Conservation (phyloP, 73 alveolate genomes). For the Tetrahymena elliotti region DNA sequence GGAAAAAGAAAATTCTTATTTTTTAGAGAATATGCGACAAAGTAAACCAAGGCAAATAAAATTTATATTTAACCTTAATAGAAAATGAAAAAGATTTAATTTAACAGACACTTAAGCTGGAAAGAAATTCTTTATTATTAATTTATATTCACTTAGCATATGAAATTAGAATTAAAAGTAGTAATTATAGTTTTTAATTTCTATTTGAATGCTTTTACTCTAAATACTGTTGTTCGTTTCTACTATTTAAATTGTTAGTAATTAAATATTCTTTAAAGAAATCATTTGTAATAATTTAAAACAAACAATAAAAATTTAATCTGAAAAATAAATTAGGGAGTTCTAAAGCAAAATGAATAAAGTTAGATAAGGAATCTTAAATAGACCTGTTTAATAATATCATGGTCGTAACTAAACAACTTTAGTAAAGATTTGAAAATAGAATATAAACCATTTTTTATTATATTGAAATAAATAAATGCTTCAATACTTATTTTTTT, state of each 20-base stretch:
- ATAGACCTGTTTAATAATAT: not conserved
- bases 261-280: not conserved
- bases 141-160: not conserved
- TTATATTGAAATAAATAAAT: not conserved
- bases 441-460: no score
- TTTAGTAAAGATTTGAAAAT: not conserved
- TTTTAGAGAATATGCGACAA: not conserved
- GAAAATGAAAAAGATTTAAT: not conserved
- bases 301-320: not conserved
- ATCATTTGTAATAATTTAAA: not conserved
- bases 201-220: not conserved
- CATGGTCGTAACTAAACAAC: not conserved
- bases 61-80: not conserved
- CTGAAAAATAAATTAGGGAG: not conserved
- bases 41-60: not conserved
- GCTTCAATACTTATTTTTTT: not conserved
- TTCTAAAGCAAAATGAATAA: not conserved
- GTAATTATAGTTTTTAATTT: no score
- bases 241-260: no score
- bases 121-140: no score
- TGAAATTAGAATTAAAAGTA: not conserved
- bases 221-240: not conserved
- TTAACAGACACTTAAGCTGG: not conserved
- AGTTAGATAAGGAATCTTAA: not conserved
- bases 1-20: not conserved